A percentile compares a stretch with the other conserved stretches of the same genome.
Evolutionary conservation across 495 filamentous ascomycete species (phyloP).

Genomic region (Halenospora varia): DNA sequence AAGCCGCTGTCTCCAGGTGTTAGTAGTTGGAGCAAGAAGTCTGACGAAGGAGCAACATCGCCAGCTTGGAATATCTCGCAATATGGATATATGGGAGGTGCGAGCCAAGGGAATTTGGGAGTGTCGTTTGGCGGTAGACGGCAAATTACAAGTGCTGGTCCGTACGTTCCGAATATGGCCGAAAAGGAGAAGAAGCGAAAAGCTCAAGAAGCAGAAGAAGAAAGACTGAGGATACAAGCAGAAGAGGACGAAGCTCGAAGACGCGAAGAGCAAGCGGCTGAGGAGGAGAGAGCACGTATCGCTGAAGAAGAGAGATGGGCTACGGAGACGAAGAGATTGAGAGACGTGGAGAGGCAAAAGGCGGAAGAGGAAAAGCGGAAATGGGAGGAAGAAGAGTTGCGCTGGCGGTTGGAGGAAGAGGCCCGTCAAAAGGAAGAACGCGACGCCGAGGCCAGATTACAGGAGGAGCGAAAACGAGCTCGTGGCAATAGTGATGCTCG

Average conservation of each 20-base stretch:
- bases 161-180: slow-evolving; percentile 67
- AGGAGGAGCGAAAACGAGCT: slow-evolving; percentile 61
- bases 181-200: slow-evolving; percentile 51
- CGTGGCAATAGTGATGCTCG: slow-evolving; percentile 57
- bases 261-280: slow-evolving; percentile 52
- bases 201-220: slow-evolving; percentile 50
- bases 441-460: slow-evolving; percentile 61
- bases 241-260: slow-evolving; percentile 64
- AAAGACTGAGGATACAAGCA: slow-evolving; percentile 53
- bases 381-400: slow-evolving; percentile 82
- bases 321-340: slow-evolving; percentile 63
- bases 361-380: slow-evolving; percentile 72
- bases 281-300: slow-evolving; percentile 59
- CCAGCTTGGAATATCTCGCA: slow-evolving; percentile 99
- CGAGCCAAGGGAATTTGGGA: slow-evolving; percentile 92
- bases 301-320: slow-evolving; percentile 80
- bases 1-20: slow-evolving; percentile 36
- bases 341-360: slow-evolving; percentile 64
- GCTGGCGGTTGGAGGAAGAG: slow-evolving; percentile 81
- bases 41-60: slow-evolving; percentile 71
- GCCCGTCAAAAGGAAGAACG: slow-evolving; percentile 67
- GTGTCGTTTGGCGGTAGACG: slow-evolving; percentile 86
- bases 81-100: slow-evolving; percentile 98
- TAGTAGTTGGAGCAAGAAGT: slow-evolving; percentile 87
- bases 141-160: slow-evolving; percentile 84